These are phyloP conservation scores for Saturnispora diversa DNA, from an alignment of 805 yeast genomes.

Conservation along the genomic window DNA sequence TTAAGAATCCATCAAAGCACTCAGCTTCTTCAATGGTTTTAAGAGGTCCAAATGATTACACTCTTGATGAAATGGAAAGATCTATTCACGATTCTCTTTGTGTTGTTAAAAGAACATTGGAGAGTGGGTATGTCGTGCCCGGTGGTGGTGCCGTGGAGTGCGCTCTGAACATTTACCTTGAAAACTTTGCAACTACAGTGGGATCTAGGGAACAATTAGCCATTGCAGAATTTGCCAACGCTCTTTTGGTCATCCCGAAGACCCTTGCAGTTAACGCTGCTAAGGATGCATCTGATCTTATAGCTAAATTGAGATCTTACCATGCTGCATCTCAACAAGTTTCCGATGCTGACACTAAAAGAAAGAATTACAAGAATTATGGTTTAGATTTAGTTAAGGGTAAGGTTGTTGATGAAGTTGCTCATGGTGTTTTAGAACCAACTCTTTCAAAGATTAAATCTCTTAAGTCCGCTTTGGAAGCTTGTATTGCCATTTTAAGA, in stretches of 20 bases:
- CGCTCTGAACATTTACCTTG: conserved; percentile 88
- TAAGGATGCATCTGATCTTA: conserved; percentile 89
- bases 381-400: conserved; percentile 91
- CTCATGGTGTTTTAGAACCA: conserved; percentile 90
- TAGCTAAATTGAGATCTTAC: conserved; percentile 91
- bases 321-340: conserved; percentile 94
- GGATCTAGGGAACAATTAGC: conserved; percentile 97
- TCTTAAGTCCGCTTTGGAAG: conserved; percentile 92
- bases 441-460: conserved; percentile 88
- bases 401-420: conserved; percentile 77
- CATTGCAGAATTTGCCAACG: conserved; percentile 92
- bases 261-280: conserved; percentile 97
- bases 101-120: conserved; percentile 93
- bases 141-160: conserved; percentile 99
- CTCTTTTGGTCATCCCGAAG: conserved; percentile 87
- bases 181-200: conserved; percentile 94
- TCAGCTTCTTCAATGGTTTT: conserved; percentile 85
- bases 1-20: conserved; percentile 85
- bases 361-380: conserved; percentile 79
- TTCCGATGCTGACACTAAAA: conserved; percentile 70
- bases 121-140: conserved; percentile 90
- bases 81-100: conserved; percentile 89
- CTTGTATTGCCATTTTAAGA: conserved; percentile 93
- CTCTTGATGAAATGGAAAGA: conserved; percentile 97
- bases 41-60: conserved; percentile 93